Percentiles rank a stretch among this genome's conserved stretches.
Conservation (phyloP, 2,329 filamentous ascomycete species). For the Epichloe sp. region DNA sequence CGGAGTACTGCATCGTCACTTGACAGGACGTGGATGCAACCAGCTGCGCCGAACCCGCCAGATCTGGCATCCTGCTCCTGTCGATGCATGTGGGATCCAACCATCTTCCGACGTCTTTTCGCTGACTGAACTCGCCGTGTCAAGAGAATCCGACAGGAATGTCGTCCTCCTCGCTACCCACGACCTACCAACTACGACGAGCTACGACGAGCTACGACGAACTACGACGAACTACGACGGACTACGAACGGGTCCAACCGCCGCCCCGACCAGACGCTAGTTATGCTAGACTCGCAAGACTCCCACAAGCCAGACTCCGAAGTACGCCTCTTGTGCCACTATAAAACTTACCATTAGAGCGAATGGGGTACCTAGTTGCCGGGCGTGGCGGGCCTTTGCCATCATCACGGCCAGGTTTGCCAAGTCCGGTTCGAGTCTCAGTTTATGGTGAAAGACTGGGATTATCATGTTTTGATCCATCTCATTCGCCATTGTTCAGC, state of each 20-base stretch:
- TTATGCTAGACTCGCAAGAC: neutral
- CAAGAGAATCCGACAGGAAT: neutral
- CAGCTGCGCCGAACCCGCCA: conserved; percentile 1
- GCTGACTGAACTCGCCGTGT: neutral
- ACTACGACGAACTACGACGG: too few species aligned
- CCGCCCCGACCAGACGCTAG: neutral
- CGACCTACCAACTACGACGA: too few species aligned
- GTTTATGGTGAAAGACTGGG: too few species aligned
- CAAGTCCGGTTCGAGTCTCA: neutral
- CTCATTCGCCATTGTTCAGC: too few species aligned
- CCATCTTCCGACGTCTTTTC: neutral
- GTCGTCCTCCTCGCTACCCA: neutral
- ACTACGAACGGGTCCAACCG: conserved; percentile 1
- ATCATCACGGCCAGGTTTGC: neutral
- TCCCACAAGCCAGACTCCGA: neutral
- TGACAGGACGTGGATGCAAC: neutral
- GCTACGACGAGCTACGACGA: too few species aligned
- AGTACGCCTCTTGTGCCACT: too few species aligned
- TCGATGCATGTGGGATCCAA: neutral
- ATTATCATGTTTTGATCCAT: too few species aligned
- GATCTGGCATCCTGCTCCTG: conserved; percentile 1
- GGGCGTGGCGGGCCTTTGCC: neutral
- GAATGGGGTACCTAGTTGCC: too few species aligned
- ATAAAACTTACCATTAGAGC: too few species aligned
- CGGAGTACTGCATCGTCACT: conserved; percentile 1